A percentile compares a stretch with the other conserved stretches of the same genome.
Conservation (phyloP, 2,329 filamentous ascomycete genomes). For the Cordyceps militaris region DNA sequence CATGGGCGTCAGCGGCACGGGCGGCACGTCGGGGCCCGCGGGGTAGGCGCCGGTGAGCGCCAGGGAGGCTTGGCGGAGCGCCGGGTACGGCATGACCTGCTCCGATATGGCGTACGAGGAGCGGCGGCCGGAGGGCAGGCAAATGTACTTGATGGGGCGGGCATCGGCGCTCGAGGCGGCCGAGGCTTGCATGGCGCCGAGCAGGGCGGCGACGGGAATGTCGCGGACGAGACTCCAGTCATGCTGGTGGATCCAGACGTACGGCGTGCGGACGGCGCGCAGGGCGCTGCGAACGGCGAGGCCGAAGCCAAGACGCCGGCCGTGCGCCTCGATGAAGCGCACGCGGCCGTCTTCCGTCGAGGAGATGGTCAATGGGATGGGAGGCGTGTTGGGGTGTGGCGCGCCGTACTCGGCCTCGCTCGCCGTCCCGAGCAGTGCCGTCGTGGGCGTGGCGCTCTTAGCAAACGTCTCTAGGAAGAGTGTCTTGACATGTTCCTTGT, state of each 20-base stretch:
- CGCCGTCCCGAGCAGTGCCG: conserved; percentile 12
- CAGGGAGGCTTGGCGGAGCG: conserved; percentile 34
- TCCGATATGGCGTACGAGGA: conserved; percentile 42
- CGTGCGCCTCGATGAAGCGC: conserved; percentile 41
- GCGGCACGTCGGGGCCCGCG: neutral
- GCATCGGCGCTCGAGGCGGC: conserved; percentile 17
- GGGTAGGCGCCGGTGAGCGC: conserved; percentile 35
- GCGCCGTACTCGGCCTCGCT: conserved; percentile 44
- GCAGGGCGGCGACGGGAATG: conserved; percentile 36
- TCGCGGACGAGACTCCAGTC: conserved; percentile 44
- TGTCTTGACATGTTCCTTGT: conserved; percentile 41
- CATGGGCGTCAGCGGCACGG: conserved; percentile 44
- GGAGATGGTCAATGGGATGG: conserved; percentile 29
- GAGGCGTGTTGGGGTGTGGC: conserved; percentile 25
- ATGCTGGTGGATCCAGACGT: conserved; percentile 52
- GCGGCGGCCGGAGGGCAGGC: conserved; percentile 45
- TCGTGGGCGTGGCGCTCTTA: neutral
- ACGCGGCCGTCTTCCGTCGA: conserved; percentile 30
- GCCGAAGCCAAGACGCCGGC: conserved; percentile 45
- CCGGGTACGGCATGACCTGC: conserved; percentile 36
- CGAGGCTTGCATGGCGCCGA: conserved; percentile 38
- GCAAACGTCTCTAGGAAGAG: conserved; percentile 25
- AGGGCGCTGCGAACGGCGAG: conserved; percentile 47
- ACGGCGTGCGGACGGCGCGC: conserved; percentile 38
- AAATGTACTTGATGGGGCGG: conserved; percentile 44